Percentiles rank a stretch among this genome's conserved stretches.
Conservation (phyloP, 78 protist species). For the Dictyostelium capitatum region DNA sequence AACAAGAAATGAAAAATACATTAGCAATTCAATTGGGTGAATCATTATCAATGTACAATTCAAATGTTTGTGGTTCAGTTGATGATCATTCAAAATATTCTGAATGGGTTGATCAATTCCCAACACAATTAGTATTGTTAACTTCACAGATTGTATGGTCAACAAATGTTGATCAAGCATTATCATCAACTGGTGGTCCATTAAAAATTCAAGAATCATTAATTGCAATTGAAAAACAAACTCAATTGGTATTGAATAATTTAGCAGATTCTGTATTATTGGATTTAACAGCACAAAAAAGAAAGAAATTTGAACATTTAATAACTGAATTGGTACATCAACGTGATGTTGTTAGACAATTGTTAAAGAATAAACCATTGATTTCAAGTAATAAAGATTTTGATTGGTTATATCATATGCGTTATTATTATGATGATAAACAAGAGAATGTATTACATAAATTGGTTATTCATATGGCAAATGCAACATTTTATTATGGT, state of each 20-base stretch:
- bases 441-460: conserved; percentile 50
- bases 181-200: neutral
- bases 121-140: conserved; percentile 91
- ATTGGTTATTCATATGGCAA: conserved; percentile 91
- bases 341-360: conserved; percentile 91
- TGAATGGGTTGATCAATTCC: conserved; percentile 88
- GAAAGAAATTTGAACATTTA: conserved; percentile 95
- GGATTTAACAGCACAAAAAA: conserved; percentile 72
- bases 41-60: conserved; percentile 41
- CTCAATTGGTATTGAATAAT: conserved; percentile 67
- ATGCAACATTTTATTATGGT: conserved; percentile 94
- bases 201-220: conserved; percentile 13
- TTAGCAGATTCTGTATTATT: conserved; percentile 90
- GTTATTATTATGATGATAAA: conserved; percentile 90
- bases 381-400: conserved; percentile 78
- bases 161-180: neutral
- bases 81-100: neutral
- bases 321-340: conserved; percentile 97
- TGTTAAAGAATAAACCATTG: neutral
- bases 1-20: conserved; percentile 89
- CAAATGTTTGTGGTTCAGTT: neutral
- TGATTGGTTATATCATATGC: conserved; percentile 95
- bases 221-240: neutral
- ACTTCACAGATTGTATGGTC: conserved; percentile 82
- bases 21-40: conserved; percentile 80